A percentile compares a stretch with the other conserved stretches of the same genome.
phyloP scores from a whole-genome alignment of 108 stramenopile species.

The Parmales sp. region DNA sequence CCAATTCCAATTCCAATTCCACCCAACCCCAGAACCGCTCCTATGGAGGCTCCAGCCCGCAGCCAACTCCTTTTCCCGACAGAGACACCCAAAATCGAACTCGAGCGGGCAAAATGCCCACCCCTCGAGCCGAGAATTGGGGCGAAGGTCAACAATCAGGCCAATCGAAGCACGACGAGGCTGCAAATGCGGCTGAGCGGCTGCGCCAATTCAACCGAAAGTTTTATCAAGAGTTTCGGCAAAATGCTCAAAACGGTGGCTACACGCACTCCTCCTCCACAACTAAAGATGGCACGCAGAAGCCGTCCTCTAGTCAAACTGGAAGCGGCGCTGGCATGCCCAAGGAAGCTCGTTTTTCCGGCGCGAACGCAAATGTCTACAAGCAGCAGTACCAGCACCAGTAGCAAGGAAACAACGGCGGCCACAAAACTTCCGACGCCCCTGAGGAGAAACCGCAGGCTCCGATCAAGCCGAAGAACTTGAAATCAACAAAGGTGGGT shows the following conservation, averaged over 20 bases:
- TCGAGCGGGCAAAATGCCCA: too few species aligned
- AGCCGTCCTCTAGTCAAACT: too few species aligned
- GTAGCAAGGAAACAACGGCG: too few species aligned
- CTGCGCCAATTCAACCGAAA: conserved; percentile 20
- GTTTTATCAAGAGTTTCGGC: conserved; percentile 21
- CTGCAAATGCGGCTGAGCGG: conserved; percentile 13
- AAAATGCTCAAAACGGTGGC: conserved; percentile 16
- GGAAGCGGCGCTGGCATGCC: background rate
- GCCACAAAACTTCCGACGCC: too few species aligned
- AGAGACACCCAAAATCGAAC: too few species aligned
- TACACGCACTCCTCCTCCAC: too few species aligned
- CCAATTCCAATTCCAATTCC: conserved; percentile 7
- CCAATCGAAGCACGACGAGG: background rate
- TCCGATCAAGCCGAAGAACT: background rate
- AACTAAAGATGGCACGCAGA: too few species aligned
- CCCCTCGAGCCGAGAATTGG: conserved; percentile 15
- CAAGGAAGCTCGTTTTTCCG: background rate
- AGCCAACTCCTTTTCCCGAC: too few species aligned
- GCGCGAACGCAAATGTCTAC: background rate
- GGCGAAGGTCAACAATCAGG: background rate
- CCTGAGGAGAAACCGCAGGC: background rate
- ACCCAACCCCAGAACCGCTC: conserved; percentile 12
- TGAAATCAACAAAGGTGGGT: background rate
- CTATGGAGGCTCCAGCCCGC: too few species aligned
- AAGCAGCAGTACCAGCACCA: too few species aligned